phyloP scores from a whole-genome alignment of 2,329 filamentous ascomycete genomes.

The Stagonosporopsis cucurbitacearum region DNA sequence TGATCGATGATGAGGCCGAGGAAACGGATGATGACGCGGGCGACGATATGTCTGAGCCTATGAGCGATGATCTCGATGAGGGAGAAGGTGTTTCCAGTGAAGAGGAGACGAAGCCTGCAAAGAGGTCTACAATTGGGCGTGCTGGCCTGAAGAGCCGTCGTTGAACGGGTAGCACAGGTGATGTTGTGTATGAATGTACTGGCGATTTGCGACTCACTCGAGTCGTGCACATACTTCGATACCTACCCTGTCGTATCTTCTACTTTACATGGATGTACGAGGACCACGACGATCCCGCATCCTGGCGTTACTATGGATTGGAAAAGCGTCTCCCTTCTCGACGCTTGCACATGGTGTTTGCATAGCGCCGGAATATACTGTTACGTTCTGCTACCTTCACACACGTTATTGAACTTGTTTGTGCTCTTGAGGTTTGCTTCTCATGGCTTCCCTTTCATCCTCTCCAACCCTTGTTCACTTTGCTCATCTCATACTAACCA shows the following conservation, averaged over 20 bases:
- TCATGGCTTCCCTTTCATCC: not conserved
- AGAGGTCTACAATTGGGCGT: slow-evolving; percentile 44
- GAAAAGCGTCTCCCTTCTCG: slow-evolving; percentile 16
- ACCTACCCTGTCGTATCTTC: slow-evolving; percentile 4
- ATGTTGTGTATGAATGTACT: slow-evolving; percentile 14
- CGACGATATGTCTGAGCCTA: slow-evolving; percentile 56
- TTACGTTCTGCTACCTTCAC: slow-evolving; percentile 7
- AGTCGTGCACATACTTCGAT: slow-evolving; percentile 8
- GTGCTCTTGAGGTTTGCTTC: slow-evolving; percentile 2
- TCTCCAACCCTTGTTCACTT: not conserved
- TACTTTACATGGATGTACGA: slow-evolving; percentile 13
- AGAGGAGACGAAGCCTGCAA: slow-evolving; percentile 45
- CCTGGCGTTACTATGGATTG: slow-evolving; percentile 14
- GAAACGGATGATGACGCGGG: slow-evolving; percentile 55
- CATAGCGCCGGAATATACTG: slow-evolving; percentile 20
- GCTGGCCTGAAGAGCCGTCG: slow-evolving; percentile 40
- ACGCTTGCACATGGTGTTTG: slow-evolving; percentile 18
- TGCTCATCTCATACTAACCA: not conserved
- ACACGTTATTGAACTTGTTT: not conserved
- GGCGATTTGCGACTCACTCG: slow-evolving; percentile 8
- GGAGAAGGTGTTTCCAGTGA: slow-evolving; percentile 54
- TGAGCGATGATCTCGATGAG: slow-evolving; percentile 55
- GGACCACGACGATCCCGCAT: slow-evolving; percentile 6
- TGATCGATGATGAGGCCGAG: slow-evolving; percentile 61
- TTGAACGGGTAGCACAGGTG: slow-evolving; percentile 20